Evolutionary conservation across 805 yeast species (phyloP).

Genomic region (Monosporozyma aerobia): DNA sequence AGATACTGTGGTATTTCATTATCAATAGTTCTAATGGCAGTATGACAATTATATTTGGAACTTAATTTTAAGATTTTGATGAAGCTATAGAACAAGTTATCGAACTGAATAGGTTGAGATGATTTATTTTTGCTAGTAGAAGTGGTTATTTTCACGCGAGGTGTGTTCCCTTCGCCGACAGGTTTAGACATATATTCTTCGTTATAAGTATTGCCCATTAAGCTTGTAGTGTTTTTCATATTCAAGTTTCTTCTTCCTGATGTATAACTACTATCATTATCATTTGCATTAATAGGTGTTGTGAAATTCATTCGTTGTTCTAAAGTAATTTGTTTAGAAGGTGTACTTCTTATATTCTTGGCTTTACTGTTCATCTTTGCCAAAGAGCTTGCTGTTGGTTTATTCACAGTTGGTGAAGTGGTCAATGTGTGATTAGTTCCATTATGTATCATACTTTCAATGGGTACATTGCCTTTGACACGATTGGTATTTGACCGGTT

Average conservation of each 20-base stretch:
- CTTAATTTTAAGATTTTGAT: slow-evolving; percentile 14
- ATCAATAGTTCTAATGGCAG: slow-evolving; percentile 63
- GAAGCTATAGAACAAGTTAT: slow-evolving; percentile 12
- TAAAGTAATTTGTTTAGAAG: slow-evolving; percentile 16
- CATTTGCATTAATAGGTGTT: slow-evolving; percentile 14
- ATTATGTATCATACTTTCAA: no score
- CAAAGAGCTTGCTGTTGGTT: slow-evolving; percentile 10
- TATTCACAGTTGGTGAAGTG: slow-evolving; percentile 8
- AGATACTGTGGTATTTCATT: slow-evolving; percentile 41
- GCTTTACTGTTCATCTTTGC: slow-evolving; percentile 8
- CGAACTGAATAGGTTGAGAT: background rate
- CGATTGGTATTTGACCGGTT: background rate
- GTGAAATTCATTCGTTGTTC: slow-evolving; percentile 15
- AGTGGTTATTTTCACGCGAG: background rate
- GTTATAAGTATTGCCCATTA: background rate
- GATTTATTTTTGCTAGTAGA: background rate
- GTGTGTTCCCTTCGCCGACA: background rate
- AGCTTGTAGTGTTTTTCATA: background rate
- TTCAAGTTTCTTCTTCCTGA: slow-evolving; percentile 4
- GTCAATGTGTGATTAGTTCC: background rate
- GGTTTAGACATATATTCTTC: background rate
- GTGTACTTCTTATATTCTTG: slow-evolving; percentile 20
- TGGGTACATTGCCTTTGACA: background rate
- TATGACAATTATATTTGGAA: slow-evolving; percentile 59
- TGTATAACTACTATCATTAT: background rate